Evolutionary conservation across 2,329 filamentous ascomycete genomes (phyloP).

Genomic region (Coleophoma crateriformis): DNA sequence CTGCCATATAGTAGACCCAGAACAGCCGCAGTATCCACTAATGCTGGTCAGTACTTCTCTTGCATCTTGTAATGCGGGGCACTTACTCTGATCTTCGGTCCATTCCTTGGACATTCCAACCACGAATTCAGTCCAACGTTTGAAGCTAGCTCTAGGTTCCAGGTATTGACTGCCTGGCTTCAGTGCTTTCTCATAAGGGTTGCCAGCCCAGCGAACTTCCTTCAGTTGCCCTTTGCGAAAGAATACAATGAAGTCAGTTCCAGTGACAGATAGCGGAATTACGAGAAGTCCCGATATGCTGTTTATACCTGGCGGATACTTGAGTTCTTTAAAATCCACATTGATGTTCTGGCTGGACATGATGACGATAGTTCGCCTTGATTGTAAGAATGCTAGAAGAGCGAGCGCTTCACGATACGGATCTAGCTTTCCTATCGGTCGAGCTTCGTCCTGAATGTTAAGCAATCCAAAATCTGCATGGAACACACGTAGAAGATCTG

Average conservation of each 20-base stretch:
- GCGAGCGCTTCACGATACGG: slow-evolving; percentile 16
- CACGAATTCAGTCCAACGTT: slow-evolving; percentile 15
- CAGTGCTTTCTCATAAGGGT: slow-evolving; percentile 14
- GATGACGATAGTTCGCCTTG: slow-evolving; percentile 7
- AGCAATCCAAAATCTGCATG: slow-evolving; percentile 16
- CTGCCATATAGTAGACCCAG: slow-evolving; percentile 14
- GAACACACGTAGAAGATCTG: slow-evolving; percentile 14
- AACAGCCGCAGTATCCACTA: slow-evolving; percentile 15
- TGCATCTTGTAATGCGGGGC: neutral
- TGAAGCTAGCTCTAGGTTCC: slow-evolving; percentile 14
- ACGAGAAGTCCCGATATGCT: slow-evolving; percentile 14
- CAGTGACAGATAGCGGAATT: slow-evolving; percentile 10
- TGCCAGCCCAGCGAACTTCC: slow-evolving; percentile 17
- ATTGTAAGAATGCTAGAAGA: slow-evolving; percentile 13
- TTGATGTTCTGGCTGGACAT: slow-evolving; percentile 10
- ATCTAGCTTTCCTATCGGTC: slow-evolving; percentile 14
- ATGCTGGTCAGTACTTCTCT: neutral
- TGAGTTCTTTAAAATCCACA: slow-evolving; percentile 12
- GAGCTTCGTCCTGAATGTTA: slow-evolving; percentile 14
- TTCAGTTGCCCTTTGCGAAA: slow-evolving; percentile 14
- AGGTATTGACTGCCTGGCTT: slow-evolving; percentile 8
- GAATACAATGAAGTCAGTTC: slow-evolving; percentile 16
- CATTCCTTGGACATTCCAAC: slow-evolving; percentile 14
- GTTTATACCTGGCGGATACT: slow-evolving; percentile 1
- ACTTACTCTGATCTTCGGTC: slow-evolving; percentile 15